Base-by-base conservation (phyloP, 2,329 filamentous ascomycete species). In the Epichloe gansuensis region DNA sequence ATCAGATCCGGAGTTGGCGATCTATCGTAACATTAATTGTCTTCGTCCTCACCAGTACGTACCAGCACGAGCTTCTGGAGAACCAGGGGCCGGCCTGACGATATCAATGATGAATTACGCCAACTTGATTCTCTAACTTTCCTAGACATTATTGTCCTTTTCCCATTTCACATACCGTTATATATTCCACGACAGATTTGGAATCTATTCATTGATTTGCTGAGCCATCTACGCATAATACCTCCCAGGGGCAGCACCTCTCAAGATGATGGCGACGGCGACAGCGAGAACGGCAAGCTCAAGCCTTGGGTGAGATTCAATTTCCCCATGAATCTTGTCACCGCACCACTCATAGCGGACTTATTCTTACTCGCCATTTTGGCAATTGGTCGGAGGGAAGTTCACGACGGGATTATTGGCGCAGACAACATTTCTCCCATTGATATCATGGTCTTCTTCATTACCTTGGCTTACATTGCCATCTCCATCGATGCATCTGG, bases 401-500 rank as follows among this genome's bases (percentile, higher is more conserved):
- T 88, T 0, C 71, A 76, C n/a, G 84, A 79, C 59, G 85, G 84
- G 2, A 87, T 80, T 0, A 64, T 85, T 7, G 84, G 84, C 0
- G 72, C 81, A 1, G 69, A 85, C 58, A 71, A 81, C 59, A 88
- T 89, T 57, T 72, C 72, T 2, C 84, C 84, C 0, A 74, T 85
- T 57, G 83, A 88, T 54, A 87, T 87, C 55, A 86, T 88, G 81
- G 68, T 74, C 15, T 88, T 88, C 67, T 88, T 89, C 67, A 71
- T 88, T 43, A 85, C 82, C 0, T 64, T 87, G 43, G 84, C 85
- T 3, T 89, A 88, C 59, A 87, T 88, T 54, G 84, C 85, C 46
- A 86, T 89, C 45, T 87, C 84, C 0, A 85, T 88, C 54, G 85
- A 88, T 57, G 84, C 85, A 2, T 87, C 84, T 0, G 85, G 85